Evolutionary conservation across 2,329 filamentous ascomycete species (phyloP).

Genomic region (Hypoxylon sp.): DNA sequence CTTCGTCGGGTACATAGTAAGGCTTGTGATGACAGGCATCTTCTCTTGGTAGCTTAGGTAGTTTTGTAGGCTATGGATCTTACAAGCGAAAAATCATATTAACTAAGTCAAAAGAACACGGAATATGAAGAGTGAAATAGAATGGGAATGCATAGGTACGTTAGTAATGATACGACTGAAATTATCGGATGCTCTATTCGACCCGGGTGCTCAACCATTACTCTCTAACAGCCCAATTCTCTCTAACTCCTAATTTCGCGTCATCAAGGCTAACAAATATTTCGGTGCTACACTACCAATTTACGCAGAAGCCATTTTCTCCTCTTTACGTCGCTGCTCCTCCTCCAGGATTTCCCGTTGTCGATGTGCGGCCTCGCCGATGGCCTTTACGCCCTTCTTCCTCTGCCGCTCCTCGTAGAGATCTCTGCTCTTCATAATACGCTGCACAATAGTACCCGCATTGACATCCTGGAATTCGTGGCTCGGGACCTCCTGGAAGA

Average conservation of each 20-base stretch:
- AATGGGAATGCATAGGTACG: background rate
- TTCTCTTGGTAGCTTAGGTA: background rate
- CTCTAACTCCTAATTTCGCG: background rate
- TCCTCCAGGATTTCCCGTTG: slow-evolving; percentile 74
- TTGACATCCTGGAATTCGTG: slow-evolving; percentile 92
- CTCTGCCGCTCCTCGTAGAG: slow-evolving; percentile 93
- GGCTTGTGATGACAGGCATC: background rate
- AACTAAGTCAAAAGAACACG: background rate
- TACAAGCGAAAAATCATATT: background rate
- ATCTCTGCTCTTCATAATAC: slow-evolving; percentile 88
- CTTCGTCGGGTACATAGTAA: background rate
- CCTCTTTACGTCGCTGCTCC: slow-evolving; percentile 67
- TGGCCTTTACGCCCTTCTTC: slow-evolving; percentile 89
- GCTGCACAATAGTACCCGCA: slow-evolving; percentile 89
- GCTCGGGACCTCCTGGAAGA: slow-evolving; percentile 82
- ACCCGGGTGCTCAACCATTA: background rate
- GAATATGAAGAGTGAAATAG: background rate
- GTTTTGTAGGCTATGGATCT: background rate
- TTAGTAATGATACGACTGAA: background rate
- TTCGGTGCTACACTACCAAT: background rate
- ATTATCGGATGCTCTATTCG: slow-evolving; percentile 1
- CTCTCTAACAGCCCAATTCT: slow-evolving; percentile 4
- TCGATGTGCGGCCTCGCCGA: slow-evolving; percentile 77
- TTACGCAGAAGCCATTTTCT: slow-evolving; percentile 50
- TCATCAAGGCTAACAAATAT: slow-evolving; percentile 7